Conservation (phyloP, 1,139 yeast species). For the Magnusiomyces sp. region DNA sequence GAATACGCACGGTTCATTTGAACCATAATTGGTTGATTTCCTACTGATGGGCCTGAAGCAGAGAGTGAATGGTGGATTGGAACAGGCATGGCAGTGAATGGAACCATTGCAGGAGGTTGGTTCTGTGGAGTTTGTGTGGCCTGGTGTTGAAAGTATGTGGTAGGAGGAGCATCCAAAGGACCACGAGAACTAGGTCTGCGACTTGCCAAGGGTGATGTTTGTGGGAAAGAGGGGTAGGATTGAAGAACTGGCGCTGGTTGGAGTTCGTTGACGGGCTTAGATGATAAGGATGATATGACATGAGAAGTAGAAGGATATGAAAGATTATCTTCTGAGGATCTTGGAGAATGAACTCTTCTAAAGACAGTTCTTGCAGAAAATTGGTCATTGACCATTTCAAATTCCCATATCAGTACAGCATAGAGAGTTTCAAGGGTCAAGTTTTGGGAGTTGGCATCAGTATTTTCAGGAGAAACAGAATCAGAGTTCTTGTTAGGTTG, state of each 20-base stretch:
- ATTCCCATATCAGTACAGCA: slow-evolving; percentile 31
- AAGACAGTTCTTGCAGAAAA: slow-evolving; percentile 32
- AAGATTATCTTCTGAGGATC: neutral
- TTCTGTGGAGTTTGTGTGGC: neutral
- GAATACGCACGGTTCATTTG: neutral
- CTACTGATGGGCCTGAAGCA: neutral
- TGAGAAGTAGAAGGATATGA: slow-evolving; percentile 2
- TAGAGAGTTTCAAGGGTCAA: slow-evolving; percentile 5
- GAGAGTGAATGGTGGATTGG: neutral
- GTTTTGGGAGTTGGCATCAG: slow-evolving; percentile 1
- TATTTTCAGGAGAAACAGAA: slow-evolving; percentile 1
- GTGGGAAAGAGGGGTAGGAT: neutral
- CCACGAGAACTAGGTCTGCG: slow-evolving; percentile 10
- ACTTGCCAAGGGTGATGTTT: slow-evolving; percentile 8
- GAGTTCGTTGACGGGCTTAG: neutral
- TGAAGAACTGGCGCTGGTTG: neutral
- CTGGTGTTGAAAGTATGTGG: too few relatives aligned
- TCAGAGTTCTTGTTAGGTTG: slow-evolving; percentile 7
- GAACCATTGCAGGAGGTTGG: neutral
- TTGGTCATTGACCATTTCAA: slow-evolving; percentile 29
- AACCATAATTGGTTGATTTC: neutral
- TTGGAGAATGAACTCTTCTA: slow-evolving; percentile 17
- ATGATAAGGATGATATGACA: neutral
- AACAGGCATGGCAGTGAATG: neutral
- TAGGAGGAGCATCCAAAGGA: neutral